Evolutionary conservation across 495 filamentous ascomycete species (phyloP), one percentile per base, ranked within the genome.

Genomic region (Acidomyces sp.): DNA sequence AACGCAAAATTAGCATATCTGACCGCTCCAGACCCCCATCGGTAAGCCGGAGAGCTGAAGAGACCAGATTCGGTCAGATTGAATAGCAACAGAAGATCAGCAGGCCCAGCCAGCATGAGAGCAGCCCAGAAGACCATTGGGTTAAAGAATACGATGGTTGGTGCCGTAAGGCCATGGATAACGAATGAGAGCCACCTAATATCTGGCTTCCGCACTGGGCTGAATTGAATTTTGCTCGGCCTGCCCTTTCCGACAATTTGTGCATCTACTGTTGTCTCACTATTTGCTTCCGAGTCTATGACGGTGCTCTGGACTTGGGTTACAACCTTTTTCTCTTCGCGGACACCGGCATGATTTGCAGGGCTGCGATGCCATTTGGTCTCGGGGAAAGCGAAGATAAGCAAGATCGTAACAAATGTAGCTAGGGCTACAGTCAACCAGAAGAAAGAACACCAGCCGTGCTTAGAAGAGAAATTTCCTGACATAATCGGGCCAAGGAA

Each of bases 61-160:
- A 69, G 66, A 42, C 71, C 70, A 12, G 67, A 67, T 51, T 77
- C 64, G 23, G 73, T 78, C 16, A 80, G 61, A 46, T 78, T 77
- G 49, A 75, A 63, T 19, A 73, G 67, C 39, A 78, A 61, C 38
- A 77, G 66, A n/a, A 63, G 63, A 48, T 71, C 66, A 9, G 71
- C 73, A n/a, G 68, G 65, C 58, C 70, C 75, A 7, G 70, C 69
- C 24, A 76, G 69, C 27, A 71, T 58, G 45, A 76, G 66, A 6
- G 69, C 65, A 9, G 68, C 65, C 27, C 69, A 69, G 48, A 78
- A 69, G 33, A 77, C 67, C 39, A 78, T 70, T 0, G 75, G 75
- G 53, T 75, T 77, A 22, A 66, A 59, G 40, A 74, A 63, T 35
- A 75, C 58, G 27, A 67, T 64, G 55, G 70, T 56, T 1, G 74